Conservation (phyloP, 129 eudicot genomes). For the Saussurea involucrata region DNA sequence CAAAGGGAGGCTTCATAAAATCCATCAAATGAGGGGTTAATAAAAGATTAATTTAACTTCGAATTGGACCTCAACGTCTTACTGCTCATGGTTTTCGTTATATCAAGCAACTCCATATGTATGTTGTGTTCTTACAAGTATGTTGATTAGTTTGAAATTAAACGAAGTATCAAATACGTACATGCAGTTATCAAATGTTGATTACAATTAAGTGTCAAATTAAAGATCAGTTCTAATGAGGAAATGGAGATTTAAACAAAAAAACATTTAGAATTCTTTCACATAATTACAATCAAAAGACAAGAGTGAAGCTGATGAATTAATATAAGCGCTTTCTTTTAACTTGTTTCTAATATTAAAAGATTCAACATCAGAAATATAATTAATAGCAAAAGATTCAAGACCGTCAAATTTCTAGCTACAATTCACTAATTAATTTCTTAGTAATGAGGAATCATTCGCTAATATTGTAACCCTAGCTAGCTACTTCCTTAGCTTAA, state of each 20-base stretch:
- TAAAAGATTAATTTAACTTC: too few species aligned
- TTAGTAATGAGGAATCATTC: constrained; percentile 11
- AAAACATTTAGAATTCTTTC: neutral
- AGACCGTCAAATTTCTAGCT: constrained; percentile 14
- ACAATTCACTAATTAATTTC: neutral
- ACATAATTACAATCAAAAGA: constrained; percentile 8
- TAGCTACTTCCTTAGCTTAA: constrained; percentile 11
- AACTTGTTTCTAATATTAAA: constrained; percentile 19
- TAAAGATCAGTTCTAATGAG: too few species aligned
- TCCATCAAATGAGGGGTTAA: too few species aligned
- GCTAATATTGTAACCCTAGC: constrained; percentile 10
- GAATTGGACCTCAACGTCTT: too few species aligned
- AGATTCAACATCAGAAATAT: constrained; percentile 18
- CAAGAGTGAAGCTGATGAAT: neutral
- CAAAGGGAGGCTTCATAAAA: too few species aligned
- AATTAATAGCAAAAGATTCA: constrained; percentile 4
- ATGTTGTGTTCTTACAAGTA: too few species aligned
- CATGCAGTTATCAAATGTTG: too few species aligned
- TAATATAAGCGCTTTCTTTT: constrained; percentile 9
- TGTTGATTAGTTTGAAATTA: too few species aligned
- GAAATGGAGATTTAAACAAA: neutral
- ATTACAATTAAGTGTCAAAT: too few species aligned
- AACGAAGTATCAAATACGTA: too few species aligned
- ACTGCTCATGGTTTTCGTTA: too few species aligned
- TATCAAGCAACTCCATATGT: too few species aligned